Base-by-base conservation (phyloP, 2,329 filamentous ascomycete genomes). In the Fusarium incarnatum region DNA sequence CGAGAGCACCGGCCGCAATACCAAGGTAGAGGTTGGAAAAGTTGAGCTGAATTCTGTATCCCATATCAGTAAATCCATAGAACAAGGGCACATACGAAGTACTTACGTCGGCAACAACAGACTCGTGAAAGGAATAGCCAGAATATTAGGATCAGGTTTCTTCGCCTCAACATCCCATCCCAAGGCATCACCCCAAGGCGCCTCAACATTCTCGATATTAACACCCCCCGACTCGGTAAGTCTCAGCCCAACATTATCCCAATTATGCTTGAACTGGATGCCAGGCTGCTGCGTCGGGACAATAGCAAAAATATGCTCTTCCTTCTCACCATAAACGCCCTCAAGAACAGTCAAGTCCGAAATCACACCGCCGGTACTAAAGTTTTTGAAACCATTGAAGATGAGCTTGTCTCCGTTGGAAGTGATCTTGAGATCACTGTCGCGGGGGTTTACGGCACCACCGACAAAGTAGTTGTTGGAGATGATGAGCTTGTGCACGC, bases 361-460 rank as follows among this genome's bases (percentile, higher is more conserved):
- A 4, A 92, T 82, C 0, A 90, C 88, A 27, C 89, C 89, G 1
- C 89, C 89, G 0, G 89, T 92, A 73, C 89, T 91, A 81, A 91
- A 91, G 78, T 86, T 83, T 77, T 92, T 92, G 77, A 83, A 84
- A 2, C 89, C 88, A 61, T 87, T 86, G 77, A 89, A 91, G 4
- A 89, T 75, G 16, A 91, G 76, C 4, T 84, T 79, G 6, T 88
- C 85, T 2, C 85, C 87, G 2, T 87, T 82, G 3, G 81, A 77
- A 0, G 81, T 87, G 64, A 70, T 91, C n/a, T 62, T 63, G 5
- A 63, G 60, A 55, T 63, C 88, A 41, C 80, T 87, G 73, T 91
- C 88, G 6, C 89, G 85, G 1, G 88, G 89, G 68, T 91, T 91
- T 22, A 91, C 89, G 0, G 89, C 87, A 25, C 87, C 89, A 10